phyloP scores from a whole-genome alignment of 768 basidiomycete genomes.

The Trichaptum fuscoviolaceum region DNA sequence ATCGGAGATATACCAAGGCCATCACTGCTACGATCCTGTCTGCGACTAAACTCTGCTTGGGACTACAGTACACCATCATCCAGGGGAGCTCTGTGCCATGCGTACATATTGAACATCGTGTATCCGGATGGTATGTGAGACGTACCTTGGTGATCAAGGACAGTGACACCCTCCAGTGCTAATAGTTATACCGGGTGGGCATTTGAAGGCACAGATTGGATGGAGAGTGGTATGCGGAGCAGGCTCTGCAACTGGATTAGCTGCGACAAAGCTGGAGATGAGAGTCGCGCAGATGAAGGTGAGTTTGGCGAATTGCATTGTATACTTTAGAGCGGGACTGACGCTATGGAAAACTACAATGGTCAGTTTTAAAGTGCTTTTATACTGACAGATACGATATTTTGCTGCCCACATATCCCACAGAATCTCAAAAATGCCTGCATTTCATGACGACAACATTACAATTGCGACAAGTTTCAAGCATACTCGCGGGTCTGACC shows the following conservation, averaged over 20 bases:
- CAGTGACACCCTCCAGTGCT: background rate
- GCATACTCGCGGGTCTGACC: no score
- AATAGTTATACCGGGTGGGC: background rate
- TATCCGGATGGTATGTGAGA: background rate
- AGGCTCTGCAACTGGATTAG: background rate
- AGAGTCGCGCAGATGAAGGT: background rate
- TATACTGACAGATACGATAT: background rate
- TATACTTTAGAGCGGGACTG: background rate
- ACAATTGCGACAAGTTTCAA: background rate
- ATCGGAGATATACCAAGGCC: no score
- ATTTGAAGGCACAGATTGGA: background rate
- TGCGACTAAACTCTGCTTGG: no score
- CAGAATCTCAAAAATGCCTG: no score
- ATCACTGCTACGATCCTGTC: no score
- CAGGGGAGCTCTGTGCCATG: no score
- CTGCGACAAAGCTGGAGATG: background rate
- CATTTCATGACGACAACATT: background rate
- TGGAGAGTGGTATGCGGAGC: background rate
- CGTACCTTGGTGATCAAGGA: background rate
- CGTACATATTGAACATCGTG: no score
- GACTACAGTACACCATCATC: no score
- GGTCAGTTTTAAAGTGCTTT: background rate
- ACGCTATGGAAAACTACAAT: background rate
- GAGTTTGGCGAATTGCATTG: background rate
- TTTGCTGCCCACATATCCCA: no score